Evolutionary conservation across 148 eudicot genomes (phyloP).

Genomic region (Nepenthes mirabilis): DNA sequence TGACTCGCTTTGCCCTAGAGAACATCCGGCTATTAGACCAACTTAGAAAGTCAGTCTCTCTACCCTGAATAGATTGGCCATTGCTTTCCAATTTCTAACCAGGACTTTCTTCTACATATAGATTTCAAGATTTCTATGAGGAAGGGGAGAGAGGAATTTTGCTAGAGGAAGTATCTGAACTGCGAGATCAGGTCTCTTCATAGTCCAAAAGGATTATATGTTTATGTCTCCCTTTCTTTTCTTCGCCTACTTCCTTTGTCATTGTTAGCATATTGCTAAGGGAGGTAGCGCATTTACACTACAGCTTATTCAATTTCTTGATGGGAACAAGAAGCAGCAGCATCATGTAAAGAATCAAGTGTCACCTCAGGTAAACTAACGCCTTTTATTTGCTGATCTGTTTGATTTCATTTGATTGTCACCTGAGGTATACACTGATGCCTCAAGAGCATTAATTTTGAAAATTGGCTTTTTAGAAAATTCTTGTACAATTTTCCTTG

Average conservation of each 20-base stretch:
- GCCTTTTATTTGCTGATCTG: not conserved
- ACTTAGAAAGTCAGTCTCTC: constrained; percentile 48
- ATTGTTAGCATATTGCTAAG: not conserved
- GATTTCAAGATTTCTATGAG: constrained; percentile 90
- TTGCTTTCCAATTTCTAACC: not conserved
- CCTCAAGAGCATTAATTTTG: not conserved
- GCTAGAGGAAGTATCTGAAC: constrained; percentile 69
- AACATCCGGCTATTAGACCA: constrained; percentile 81
- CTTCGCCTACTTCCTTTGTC: not conserved
- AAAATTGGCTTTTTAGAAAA: not conserved
- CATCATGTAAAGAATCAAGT: constrained; percentile 14
- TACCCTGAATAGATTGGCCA: not conserved
- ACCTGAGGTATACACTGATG: not conserved
- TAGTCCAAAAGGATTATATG: not conserved
- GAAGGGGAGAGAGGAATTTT: constrained; percentile 94
- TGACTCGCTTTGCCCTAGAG: constrained; percentile 88
- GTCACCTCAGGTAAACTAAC: constrained; percentile 25
- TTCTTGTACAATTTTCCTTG: not conserved
- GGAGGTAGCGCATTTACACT: constrained; percentile 12
- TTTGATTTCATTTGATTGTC: not conserved
- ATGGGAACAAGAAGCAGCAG: constrained; percentile 33
- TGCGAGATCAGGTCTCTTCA: constrained; percentile 62
- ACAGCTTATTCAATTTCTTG: constrained; percentile 50
- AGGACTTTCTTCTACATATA: constrained; percentile 10
- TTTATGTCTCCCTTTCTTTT: not conserved